Evolutionary conservation across 306 rosid genomes (phyloP).

Genomic region (Vigna unguiculata): DNA sequence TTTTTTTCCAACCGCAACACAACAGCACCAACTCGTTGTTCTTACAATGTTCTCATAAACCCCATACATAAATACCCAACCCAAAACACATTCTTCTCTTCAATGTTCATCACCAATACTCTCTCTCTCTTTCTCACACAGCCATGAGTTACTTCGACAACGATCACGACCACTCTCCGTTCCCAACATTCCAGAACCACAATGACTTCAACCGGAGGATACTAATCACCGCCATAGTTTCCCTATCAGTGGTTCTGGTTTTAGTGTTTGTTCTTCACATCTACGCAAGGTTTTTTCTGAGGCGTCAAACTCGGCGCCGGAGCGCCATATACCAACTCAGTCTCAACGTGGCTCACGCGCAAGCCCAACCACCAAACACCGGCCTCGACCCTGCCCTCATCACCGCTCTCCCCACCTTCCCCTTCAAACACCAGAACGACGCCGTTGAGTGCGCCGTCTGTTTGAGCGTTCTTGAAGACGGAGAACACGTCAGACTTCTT

Average conservation of each 20-base stretch:
- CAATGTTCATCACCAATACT: neutral
- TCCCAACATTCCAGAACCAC: neutral
- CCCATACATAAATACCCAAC: neutral
- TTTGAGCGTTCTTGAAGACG: slow-evolving; percentile 55
- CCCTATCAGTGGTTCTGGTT: slow-evolving; percentile 60
- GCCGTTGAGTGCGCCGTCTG: slow-evolving; percentile 65
- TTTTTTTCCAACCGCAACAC: neutral
- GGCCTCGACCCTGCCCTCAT: slow-evolving; percentile 63
- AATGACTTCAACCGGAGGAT: slow-evolving; percentile 60
- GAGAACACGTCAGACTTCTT: slow-evolving; percentile 54
- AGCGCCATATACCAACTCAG: slow-evolving; percentile 54
- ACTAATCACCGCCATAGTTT: slow-evolving; percentile 64
- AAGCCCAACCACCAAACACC: slow-evolving; percentile 40
- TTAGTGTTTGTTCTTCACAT: slow-evolving; percentile 75
- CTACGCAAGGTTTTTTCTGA: slow-evolving; percentile 68
- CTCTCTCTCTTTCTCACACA: neutral
- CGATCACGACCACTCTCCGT: neutral
- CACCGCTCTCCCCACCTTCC: slow-evolving; percentile 54
- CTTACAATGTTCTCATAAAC: neutral
- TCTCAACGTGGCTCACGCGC: slow-evolving; percentile 52
- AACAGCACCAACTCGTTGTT: neutral
- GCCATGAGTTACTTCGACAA: slow-evolving; percentile 28
- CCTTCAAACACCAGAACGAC: slow-evolving; percentile 28
- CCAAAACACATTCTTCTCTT: neutral
- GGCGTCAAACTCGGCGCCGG: slow-evolving; percentile 73